Evolutionary conservation across 306 rosid species (phyloP).

Genomic region (Urtica urens): DNA sequence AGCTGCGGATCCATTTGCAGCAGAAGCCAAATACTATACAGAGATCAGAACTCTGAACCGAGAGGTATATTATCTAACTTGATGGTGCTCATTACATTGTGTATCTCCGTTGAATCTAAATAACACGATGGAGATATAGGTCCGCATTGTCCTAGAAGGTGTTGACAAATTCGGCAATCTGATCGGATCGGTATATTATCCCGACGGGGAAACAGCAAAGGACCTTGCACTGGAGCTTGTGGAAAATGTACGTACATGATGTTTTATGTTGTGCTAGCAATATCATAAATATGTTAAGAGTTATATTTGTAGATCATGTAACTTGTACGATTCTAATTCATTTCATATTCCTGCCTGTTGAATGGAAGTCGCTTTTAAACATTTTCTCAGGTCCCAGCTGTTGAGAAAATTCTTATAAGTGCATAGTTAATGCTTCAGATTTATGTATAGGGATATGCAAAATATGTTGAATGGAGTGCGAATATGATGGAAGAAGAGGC

Average conservation of each 20-base stretch:
- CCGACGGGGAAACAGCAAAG: conserved; percentile 90
- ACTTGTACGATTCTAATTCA: too few relatives aligned
- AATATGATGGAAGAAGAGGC: conserved; percentile 97
- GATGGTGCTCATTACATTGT: conserved; percentile 9
- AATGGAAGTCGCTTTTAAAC: too few relatives aligned
- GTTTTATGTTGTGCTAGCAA: conserved; percentile 8
- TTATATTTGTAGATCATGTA: too few relatives aligned
- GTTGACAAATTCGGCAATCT: conserved; percentile 91
- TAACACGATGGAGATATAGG: conserved; percentile 43
- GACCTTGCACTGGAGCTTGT: conserved; percentile 91
- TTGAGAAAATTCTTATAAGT: not conserved
- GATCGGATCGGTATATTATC: conserved; percentile 88
- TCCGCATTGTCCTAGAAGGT: conserved; percentile 87
- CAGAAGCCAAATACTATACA: conserved; percentile 88
- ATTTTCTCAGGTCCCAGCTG: too few relatives aligned
- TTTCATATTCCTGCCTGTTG: too few relatives aligned
- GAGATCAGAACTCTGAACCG: conserved; percentile 82
- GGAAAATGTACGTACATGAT: conserved; percentile 51
- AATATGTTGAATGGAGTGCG: conserved; percentile 98
- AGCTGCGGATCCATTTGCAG: conserved; percentile 71
- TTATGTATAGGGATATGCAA: conserved; percentile 56
- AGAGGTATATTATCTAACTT: conserved; percentile 35
- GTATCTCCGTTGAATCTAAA: conserved; percentile 16
- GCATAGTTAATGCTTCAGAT: not conserved
- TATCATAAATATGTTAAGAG: too few relatives aligned